Conservation (phyloP, 345 rosid species). For the Syzygium oleosum region DNA sequence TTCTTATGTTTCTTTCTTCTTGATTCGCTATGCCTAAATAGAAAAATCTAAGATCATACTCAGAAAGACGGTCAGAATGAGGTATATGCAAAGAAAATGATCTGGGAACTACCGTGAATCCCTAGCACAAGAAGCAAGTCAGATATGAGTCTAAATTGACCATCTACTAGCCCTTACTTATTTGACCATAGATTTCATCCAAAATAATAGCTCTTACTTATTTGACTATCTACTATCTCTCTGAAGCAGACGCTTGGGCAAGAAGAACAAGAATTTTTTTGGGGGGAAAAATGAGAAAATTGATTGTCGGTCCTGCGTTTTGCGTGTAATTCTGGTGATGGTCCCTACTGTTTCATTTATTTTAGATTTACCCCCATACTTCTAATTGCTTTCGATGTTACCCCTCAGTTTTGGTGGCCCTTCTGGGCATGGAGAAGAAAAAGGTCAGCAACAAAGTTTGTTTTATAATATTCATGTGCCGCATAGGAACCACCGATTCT, state of each 20-base stretch:
- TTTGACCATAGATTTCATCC: too few relatives aligned
- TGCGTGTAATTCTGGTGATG: not conserved
- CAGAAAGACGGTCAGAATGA: too few relatives aligned
- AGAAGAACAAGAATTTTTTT: too few relatives aligned
- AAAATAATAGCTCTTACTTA: too few relatives aligned
- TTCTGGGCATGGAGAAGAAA: not conserved
- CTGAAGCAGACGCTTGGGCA: too few relatives aligned
- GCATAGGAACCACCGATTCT: not conserved
- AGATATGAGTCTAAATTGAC: too few relatives aligned
- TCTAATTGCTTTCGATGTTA: not conserved
- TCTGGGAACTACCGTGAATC: too few relatives aligned
- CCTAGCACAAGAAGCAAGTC: too few relatives aligned
- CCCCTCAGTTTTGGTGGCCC: not conserved
- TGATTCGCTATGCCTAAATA: conserved; percentile 49
- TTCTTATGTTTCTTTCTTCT: conserved; percentile 53
- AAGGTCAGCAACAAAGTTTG: not conserved
- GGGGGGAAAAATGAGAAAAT: not conserved
- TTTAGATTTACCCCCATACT: not conserved
- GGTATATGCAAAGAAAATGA: too few relatives aligned
- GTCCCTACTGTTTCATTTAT: not conserved
- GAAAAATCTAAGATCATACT: not conserved
- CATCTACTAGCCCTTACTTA: too few relatives aligned
- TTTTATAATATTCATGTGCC: not conserved
- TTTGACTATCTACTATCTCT: too few relatives aligned
- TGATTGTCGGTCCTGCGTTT: not conserved